Evolutionary conservation across 495 filamentous ascomycete species (phyloP), one percentile per base, ranked within the genome.

Genomic region (Penicillium odoratum): DNA sequence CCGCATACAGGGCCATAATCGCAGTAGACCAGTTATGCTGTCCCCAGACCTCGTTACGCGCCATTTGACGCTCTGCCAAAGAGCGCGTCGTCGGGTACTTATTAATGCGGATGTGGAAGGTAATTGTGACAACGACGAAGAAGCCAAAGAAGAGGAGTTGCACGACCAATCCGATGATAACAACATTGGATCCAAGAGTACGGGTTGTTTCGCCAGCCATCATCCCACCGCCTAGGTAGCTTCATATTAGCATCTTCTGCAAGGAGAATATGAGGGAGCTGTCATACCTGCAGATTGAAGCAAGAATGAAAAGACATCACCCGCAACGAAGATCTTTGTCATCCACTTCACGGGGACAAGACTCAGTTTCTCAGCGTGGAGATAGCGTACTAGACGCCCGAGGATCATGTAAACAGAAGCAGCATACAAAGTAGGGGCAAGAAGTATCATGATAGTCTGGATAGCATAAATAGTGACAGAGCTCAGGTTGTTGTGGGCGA

Each of bases 401-500:
- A 84, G 72, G 26, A 74, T 68, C 80, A 83, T 85, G 66, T 84
- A 85, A 31, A 85, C 80, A 0, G 78, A 80, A 0, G 82, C 82
- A 6, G 82, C 81, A 59, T 75, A 81, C 8, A 83, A 62, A 0
- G 76, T 74, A 7, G 80, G 81, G 0, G 78, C 78, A 7, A 83
- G 54, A 2, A 83, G 70, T 7, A 82, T 67, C 16, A 81, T 63
- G 6, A 75, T 56, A 16, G 69, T 72, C 62, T 83, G 79, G 52
- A 75, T 72, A 29, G 80, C 64, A 57, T 80, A 85, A 0, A 78
- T 74, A 8, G 25, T 45, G 5, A 18, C 6, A 3, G 21, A 7
- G 6, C 16, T 7, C 0, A 16, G 21, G 2, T 45, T 18, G 7
- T 45, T 25, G 21, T 18, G 16, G 7, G 16, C 7, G 11, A 5